Conservation (phyloP, 164 flowering plant species). For the Berberis thunbergii region DNA sequence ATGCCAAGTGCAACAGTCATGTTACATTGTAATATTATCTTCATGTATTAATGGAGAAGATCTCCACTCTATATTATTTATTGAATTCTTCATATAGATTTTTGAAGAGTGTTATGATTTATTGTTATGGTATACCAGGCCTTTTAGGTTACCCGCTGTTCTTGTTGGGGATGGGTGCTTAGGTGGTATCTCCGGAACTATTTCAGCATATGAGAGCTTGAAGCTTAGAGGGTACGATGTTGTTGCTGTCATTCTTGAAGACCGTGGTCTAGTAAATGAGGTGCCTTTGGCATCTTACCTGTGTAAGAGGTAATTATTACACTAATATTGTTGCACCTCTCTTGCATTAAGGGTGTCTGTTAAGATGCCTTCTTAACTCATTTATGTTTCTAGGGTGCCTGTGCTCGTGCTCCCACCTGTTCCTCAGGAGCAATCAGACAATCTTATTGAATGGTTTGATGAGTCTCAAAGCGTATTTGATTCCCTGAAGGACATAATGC, state of each 20-base stretch:
- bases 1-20: no score
- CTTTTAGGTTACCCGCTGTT: slow-evolving; percentile 81
- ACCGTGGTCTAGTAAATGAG: slow-evolving; percentile 79
- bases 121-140: slow-evolving; percentile 30
- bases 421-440: slow-evolving; percentile 63
- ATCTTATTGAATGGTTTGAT: slow-evolving; percentile 78
- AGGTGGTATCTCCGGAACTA: slow-evolving; percentile 94
- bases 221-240: slow-evolving; percentile 89
- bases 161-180: slow-evolving; percentile 95
- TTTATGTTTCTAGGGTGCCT: slow-evolving; percentile 43
- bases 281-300: slow-evolving; percentile 55
- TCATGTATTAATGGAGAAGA: no score
- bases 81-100: no score
- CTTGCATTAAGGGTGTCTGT: no score
- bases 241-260: slow-evolving; percentile 63
- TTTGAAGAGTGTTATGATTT: not conserved
- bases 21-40: no score
- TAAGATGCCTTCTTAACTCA: not conserved
- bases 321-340: no score
- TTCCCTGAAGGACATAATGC: slow-evolving; percentile 55
- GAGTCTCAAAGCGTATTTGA: slow-evolving; percentile 47
- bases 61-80: no score
- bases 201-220: slow-evolving; percentile 86
- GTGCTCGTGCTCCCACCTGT: slow-evolving; percentile 77
- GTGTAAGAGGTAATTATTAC: slow-evolving; percentile 42